These are phyloP conservation scores for Colletotrichum noveboracense DNA, from an alignment of 2,329 filamentous ascomycete species.

Conservation along the genomic window DNA sequence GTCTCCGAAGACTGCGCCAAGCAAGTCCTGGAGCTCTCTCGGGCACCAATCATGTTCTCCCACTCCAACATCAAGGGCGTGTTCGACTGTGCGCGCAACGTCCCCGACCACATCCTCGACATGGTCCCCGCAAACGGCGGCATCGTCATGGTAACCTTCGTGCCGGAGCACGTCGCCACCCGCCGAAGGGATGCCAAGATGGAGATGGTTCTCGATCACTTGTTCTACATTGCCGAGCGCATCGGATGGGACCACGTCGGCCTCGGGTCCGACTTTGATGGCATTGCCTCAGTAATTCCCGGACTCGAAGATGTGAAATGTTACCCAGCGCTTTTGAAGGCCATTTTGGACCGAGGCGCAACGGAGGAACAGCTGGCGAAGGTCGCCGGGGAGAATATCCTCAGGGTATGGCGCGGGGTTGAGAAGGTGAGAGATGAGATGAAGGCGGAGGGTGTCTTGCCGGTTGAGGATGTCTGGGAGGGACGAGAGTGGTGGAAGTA, in stretches of 20 bases:
- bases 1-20: slow-evolving; percentile 28
- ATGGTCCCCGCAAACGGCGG: slow-evolving; percentile 39
- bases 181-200: slow-evolving; percentile 28
- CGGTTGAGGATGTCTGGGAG: slow-evolving; percentile 39
- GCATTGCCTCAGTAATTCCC: slow-evolving; percentile 29
- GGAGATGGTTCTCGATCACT: slow-evolving; percentile 36
- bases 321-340: slow-evolving; percentile 35
- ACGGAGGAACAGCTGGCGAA: slow-evolving; percentile 40
- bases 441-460: slow-evolving; percentile 32
- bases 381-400: slow-evolving; percentile 41
- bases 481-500: slow-evolving; percentile 37
- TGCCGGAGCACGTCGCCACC: slow-evolving; percentile 29
- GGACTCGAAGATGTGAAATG: slow-evolving; percentile 33
- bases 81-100: slow-evolving; percentile 36
- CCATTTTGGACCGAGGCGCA: slow-evolving; percentile 40
- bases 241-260: slow-evolving; percentile 42
- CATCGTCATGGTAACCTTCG: slow-evolving; percentile 44
- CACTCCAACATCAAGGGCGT: slow-evolving; percentile 31
- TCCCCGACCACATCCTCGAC: slow-evolving; percentile 43
- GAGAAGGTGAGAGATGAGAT: slow-evolving; percentile 29
- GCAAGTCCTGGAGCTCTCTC: slow-evolving; percentile 27
- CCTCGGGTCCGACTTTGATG: slow-evolving; percentile 41
- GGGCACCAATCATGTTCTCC: slow-evolving; percentile 35
- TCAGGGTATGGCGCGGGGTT: slow-evolving; percentile 35
- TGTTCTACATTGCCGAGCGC: slow-evolving; percentile 30